phyloP scores from a whole-genome alignment of 164 flowering plant genomes.

The Berberis thunbergii region DNA sequence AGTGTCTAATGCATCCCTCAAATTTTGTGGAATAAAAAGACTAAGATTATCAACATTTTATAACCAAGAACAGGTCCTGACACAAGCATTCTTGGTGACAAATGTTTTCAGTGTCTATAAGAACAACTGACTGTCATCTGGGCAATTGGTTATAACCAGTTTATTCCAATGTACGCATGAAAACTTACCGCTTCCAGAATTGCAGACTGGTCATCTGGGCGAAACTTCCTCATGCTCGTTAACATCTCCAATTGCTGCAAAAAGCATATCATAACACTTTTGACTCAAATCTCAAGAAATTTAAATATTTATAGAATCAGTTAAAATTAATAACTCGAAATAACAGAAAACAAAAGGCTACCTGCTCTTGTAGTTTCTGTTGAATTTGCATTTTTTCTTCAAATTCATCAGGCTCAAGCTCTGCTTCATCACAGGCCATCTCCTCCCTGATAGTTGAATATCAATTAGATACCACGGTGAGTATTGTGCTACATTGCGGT shows the following conservation, averaged over 20 bases:
- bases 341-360: constrained; percentile 7
- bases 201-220: constrained; percentile 65
- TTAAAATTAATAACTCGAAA: not conserved
- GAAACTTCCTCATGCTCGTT: constrained; percentile 66
- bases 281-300: not conserved
- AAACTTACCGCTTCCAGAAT: constrained; percentile 61
- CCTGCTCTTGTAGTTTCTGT: constrained; percentile 61
- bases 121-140: too few species aligned
- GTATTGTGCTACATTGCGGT: too few species aligned
- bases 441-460: constrained; percentile 53
- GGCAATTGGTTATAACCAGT: not conserved
- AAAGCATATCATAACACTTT: not conserved
- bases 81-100: too few species aligned
- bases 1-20: too few species aligned
- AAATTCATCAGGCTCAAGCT: constrained; percentile 71
- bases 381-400: constrained; percentile 50
- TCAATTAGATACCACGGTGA: not conserved
- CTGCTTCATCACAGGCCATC: constrained; percentile 93
- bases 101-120: too few species aligned
- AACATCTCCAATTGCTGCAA: constrained; percentile 92
- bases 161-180: not conserved
- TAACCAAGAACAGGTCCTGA: too few species aligned
- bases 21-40: too few species aligned
- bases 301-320: not conserved
- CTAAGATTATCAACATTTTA: too few species aligned